Percentiles rank a stretch among this genome's conserved stretches.
Conservation (phyloP, 495 filamentous ascomycete genomes). For the Podospora didyma region DNA sequence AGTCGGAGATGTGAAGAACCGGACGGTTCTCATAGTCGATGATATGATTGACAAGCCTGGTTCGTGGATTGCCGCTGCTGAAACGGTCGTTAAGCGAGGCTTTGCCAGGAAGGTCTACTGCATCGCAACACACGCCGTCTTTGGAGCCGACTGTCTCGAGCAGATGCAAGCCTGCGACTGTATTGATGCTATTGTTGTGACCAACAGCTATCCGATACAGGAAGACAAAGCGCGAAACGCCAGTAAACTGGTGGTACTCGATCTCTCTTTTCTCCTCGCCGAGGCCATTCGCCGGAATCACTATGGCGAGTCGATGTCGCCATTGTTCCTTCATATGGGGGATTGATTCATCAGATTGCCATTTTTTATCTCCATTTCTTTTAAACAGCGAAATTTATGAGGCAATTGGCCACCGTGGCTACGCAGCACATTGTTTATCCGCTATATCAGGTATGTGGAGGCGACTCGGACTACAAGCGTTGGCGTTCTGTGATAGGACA, state of each 20-base stretch:
- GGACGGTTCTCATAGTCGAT: conserved; percentile 89
- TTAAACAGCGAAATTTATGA: not conserved
- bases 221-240: conserved; percentile 61
- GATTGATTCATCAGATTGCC: conserved; percentile 42
- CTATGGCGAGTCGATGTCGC: conserved; percentile 84
- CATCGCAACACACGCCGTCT: conserved; percentile 94
- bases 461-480: conserved; percentile 21
- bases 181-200: conserved; percentile 92
- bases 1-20: conserved; percentile 84
- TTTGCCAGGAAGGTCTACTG: conserved; percentile 92
- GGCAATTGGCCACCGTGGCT: not conserved
- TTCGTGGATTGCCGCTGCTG: conserved; percentile 97
- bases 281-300: conserved; percentile 96
- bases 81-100: conserved; percentile 91
- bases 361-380: conserved; percentile 4
- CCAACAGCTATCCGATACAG: conserved; percentile 90
- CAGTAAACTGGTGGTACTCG: conserved; percentile 84
- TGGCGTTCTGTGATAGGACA: conserved; percentile 23
- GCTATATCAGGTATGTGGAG: conserved; percentile 8
- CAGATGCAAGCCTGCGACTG: conserved; percentile 88
- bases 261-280: conserved; percentile 78
- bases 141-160: conserved; percentile 82
- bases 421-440: conserved; percentile 1
- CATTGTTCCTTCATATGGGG: conserved; percentile 68
- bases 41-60: conserved; percentile 98